phyloP scores from a whole-genome alignment of 2,329 filamentous ascomycete species.

The Periconia digitata region DNA sequence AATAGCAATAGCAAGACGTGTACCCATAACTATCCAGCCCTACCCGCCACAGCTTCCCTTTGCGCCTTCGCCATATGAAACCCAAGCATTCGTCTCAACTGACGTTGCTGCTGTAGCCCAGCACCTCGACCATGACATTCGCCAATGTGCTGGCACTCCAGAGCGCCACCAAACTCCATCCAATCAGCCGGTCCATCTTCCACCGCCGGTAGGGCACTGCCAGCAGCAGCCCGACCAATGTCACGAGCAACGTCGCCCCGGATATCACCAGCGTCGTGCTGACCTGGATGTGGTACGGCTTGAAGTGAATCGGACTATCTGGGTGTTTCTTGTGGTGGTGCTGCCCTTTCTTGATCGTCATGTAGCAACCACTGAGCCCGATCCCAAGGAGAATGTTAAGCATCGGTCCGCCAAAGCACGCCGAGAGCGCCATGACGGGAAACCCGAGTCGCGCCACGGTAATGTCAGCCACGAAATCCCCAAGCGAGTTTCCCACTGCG shows the following conservation, averaged over 20 bases:
- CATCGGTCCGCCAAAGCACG: constrained; percentile 98
- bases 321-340: constrained; percentile 69
- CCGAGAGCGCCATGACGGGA: constrained; percentile 92
- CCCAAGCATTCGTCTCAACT: constrained; percentile 14
- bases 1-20: too few species aligned
- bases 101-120: constrained; percentile 39
- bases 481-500: constrained; percentile 91
- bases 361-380: constrained; percentile 85
- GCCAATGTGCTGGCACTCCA: constrained; percentile 79
- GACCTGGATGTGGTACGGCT: constrained; percentile 80
- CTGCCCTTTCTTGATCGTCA: constrained; percentile 73
- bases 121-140: constrained; percentile 79
- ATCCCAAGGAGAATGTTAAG: constrained; percentile 95
- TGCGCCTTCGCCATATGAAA: constrained; percentile 10
- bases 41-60: background rate
- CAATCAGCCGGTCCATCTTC: constrained; percentile 56
- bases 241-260: constrained; percentile 79
- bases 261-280: constrained; percentile 83
- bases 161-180: constrained; percentile 74
- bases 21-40: constrained; percentile 11
- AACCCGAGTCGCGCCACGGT: constrained; percentile 92
- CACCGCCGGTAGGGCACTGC: constrained; percentile 63
- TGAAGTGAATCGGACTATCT: constrained; percentile 63
- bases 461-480: constrained; percentile 91
- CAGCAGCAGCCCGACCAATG: constrained; percentile 75